Conservation (phyloP, 495 filamentous ascomycete genomes). For the Antarctomyces pellizariae region DNA sequence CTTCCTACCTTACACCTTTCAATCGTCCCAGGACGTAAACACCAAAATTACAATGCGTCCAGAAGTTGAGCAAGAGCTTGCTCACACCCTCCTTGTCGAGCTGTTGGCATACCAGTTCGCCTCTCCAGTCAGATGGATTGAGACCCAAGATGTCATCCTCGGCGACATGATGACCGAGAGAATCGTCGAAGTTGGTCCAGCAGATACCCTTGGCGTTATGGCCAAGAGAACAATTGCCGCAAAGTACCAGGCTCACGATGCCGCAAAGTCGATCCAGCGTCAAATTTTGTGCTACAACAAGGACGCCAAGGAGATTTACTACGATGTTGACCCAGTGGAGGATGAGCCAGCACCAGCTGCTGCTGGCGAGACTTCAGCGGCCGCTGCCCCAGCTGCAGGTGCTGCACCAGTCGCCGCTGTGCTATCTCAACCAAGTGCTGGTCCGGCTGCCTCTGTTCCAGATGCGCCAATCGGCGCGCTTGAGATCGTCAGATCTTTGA, state of each 20-base stretch:
- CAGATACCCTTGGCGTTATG: conserved; percentile 97
- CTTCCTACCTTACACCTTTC: too few species aligned
- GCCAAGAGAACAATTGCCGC: conserved; percentile 85
- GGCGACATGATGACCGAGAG: conserved; percentile 87
- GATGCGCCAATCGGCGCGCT: conserved; percentile 72
- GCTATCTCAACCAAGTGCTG: conserved; percentile 41
- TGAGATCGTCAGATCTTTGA: conserved; percentile 70
- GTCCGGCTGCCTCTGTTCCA: conserved; percentile 70
- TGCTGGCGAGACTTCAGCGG: conserved; percentile 20
- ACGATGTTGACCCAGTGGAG: conserved; percentile 87
- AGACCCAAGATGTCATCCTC: conserved; percentile 98
- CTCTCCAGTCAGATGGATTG: conserved; percentile 96
- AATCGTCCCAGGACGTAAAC: conserved; percentile 13
- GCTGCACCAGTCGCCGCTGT: conserved; percentile 26
- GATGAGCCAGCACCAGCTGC: conserved; percentile 50
- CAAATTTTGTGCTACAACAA: conserved; percentile 99
- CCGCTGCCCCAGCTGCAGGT: conserved; percentile 22
- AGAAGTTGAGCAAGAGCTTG: conserved; percentile 94
- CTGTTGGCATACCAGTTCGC: conserved; percentile 98
- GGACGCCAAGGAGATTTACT: conserved; percentile 98
- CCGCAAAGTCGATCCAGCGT: conserved; percentile 79
- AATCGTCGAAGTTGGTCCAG: conserved; percentile 91
- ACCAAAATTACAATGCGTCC: conserved; percentile 55
- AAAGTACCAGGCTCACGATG: conserved; percentile 98
- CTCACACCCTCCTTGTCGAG: conserved; percentile 93